These are phyloP conservation scores for Metschnikowia santaceciliae DNA, from an alignment of 805 yeast genomes.

Conservation along the genomic window DNA sequence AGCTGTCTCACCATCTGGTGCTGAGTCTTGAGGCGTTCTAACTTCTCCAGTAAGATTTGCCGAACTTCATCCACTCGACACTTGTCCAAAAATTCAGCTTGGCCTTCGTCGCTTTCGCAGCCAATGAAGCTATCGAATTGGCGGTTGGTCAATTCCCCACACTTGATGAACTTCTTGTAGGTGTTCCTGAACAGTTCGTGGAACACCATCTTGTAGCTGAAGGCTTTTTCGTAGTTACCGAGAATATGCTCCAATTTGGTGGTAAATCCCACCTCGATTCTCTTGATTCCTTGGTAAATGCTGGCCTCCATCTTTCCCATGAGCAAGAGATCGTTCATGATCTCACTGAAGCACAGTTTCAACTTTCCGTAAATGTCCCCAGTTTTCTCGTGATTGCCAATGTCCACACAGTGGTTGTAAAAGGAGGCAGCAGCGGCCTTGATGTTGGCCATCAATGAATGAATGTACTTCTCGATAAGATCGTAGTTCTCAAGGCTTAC, in stretches of 20 bases:
- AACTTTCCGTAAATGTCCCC: background rate
- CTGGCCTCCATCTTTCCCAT: conserved; percentile 1
- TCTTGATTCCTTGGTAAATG: background rate
- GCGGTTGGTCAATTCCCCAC: background rate
- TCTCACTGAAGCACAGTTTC: background rate
- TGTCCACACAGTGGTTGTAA: conserved; percentile 2
- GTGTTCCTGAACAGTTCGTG: conserved; percentile 1
- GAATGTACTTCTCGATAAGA: background rate
- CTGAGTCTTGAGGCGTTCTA: background rate
- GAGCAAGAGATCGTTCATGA: background rate
- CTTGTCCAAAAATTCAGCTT: background rate
- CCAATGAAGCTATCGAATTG: background rate
- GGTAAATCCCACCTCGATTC: background rate
- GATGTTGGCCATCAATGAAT: conserved; percentile 1
- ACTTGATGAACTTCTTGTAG: background rate
- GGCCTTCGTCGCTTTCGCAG: background rate
- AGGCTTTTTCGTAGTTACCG: background rate
- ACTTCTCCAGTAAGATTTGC: background rate
- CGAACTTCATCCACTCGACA: background rate
- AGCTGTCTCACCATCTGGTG: background rate
- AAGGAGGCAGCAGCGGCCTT: background rate
- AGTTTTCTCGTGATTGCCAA: background rate
- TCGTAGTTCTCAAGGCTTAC: background rate
- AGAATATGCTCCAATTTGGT: background rate
- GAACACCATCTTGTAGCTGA: conserved; percentile 1